Evolutionary conservation across 352 stramenopile species (phyloP).

Genomic region (Globisporangium cylindrosporum): DNA sequence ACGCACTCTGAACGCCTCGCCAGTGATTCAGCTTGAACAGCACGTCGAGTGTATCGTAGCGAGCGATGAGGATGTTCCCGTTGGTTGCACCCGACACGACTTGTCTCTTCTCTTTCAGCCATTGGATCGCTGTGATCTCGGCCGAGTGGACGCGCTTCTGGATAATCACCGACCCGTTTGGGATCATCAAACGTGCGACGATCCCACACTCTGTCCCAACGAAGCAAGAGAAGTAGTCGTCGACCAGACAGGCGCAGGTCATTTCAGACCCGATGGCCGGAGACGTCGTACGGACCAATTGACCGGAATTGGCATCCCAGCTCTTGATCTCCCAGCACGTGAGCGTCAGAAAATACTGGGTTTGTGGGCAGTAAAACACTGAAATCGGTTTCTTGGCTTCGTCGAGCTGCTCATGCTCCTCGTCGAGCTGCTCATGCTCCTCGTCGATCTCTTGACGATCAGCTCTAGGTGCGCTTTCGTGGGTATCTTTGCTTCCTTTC

Average conservation of each 20-base stretch:
- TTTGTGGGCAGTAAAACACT: slow-evolving; percentile 28
- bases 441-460: not conserved
- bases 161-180: slow-evolving; percentile 28
- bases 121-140: slow-evolving; percentile 25
- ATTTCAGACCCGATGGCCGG: slow-evolving; percentile 28
- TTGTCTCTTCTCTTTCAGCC: slow-evolving; percentile 16
- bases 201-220: slow-evolving; percentile 36
- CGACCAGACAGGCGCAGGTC: slow-evolving; percentile 26
- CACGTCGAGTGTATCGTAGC: slow-evolving; percentile 31
- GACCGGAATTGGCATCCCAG: slow-evolving; percentile 26
- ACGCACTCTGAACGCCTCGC: slow-evolving; percentile 29
- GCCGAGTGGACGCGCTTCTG: slow-evolving; percentile 25
- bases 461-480: not conserved
- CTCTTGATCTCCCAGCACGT: slow-evolving; percentile 26
- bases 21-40: slow-evolving; percentile 42
- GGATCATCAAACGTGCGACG: slow-evolving; percentile 37
- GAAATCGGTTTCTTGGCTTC: slow-evolving; percentile 32
- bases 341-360: slow-evolving; percentile 33
- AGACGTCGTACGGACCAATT: slow-evolving; percentile 18
- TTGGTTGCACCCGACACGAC: slow-evolving; percentile 31
- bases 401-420: slow-evolving; percentile 17
- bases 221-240: slow-evolving; percentile 47
- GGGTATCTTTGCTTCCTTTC: not conserved
- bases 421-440: slow-evolving; percentile 7
- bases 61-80: slow-evolving; percentile 32